Percentiles rank a stretch among this genome's conserved stretches.
Evolutionary conservation across 1,139 yeast species (phyloP).

Genomic region (Kurtzmaniella natalensis): DNA sequence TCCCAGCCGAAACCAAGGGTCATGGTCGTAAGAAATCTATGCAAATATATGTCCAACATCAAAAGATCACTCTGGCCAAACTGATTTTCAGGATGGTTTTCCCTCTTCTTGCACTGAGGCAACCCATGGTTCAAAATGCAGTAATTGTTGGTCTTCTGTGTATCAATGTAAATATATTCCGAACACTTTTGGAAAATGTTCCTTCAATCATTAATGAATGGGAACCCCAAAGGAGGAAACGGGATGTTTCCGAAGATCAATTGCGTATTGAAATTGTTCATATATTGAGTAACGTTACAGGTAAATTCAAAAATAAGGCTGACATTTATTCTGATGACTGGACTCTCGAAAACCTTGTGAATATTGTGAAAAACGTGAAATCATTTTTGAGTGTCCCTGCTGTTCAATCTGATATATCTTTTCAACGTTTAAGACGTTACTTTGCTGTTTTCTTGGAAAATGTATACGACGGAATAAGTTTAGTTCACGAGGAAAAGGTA

Average conservation of each 20-base stretch:
- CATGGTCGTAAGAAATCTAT: conserved; percentile 71
- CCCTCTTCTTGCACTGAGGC: conserved; percentile 72
- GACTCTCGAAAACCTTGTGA: conserved; percentile 61
- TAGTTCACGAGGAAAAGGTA: conserved; percentile 19
- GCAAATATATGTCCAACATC: conserved; percentile 81
- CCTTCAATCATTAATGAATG: conserved; percentile 61
- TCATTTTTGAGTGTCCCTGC: conserved; percentile 53
- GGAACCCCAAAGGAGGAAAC: conserved; percentile 31
- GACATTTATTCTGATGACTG: conserved; percentile 60
- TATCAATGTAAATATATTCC: conserved; percentile 83
- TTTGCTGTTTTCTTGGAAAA: conserved; percentile 76
- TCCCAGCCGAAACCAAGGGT: conserved; percentile 49
- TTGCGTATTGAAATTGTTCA: conserved; percentile 77
- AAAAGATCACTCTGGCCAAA: conserved; percentile 87
- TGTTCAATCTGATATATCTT: conserved; percentile 66
- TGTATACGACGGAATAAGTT: conserved; percentile 51
- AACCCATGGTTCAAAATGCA: conserved; percentile 74
- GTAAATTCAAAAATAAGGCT: conserved; percentile 51
- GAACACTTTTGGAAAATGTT: conserved; percentile 73
- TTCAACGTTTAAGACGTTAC: conserved; percentile 72
- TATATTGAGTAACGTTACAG: conserved; percentile 63
- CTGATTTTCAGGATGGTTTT: conserved; percentile 85
- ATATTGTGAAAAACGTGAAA: conserved; percentile 63
- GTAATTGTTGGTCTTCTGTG: conserved; percentile 84
- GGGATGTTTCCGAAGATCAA: conserved; percentile 41